phyloP scores from a whole-genome alignment of 805 yeast genomes.

The Candida sithepensis region DNA sequence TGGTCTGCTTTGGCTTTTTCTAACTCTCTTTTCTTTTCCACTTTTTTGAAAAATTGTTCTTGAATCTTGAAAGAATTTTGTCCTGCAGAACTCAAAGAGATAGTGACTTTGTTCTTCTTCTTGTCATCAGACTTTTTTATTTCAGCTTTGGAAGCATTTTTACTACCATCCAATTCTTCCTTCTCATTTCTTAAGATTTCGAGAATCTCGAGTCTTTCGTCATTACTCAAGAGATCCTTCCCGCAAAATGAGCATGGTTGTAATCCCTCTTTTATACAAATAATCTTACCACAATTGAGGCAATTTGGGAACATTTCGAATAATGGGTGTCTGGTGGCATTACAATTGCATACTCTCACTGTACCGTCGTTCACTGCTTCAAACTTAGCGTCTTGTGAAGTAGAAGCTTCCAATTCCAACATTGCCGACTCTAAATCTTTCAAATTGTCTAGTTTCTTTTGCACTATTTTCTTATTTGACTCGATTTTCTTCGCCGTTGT shows the following conservation, averaged over 20 bases:
- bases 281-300: conserved; percentile 87
- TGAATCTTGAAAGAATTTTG: conserved; percentile 66
- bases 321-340: conserved; percentile 84
- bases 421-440: conserved; percentile 50
- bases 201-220: conserved; percentile 60
- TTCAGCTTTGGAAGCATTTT: conserved; percentile 10
- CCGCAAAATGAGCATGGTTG: conserved; percentile 90
- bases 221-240: conserved; percentile 52
- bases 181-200: conserved; percentile 53
- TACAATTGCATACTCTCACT: conserved; percentile 61
- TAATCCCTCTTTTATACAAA: conserved; percentile 84
- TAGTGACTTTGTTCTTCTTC: conserved; percentile 47
- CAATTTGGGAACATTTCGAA: conserved; percentile 93
- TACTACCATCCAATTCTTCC: conserved; percentile 34
- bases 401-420: conserved; percentile 42
- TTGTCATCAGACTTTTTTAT: conserved; percentile 22
- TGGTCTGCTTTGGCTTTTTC: conserved; percentile 33
- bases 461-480: conserved; percentile 32
- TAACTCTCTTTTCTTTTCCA: conserved; percentile 47
- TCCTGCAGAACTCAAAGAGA: conserved; percentile 56
- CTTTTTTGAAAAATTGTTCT: conserved; percentile 55
- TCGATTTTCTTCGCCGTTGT: conserved; percentile 25
- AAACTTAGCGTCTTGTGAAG: conserved; percentile 3
- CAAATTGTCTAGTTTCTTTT: conserved; percentile 47
- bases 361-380: conserved; percentile 12